Evolutionary conservation across 1,139 yeast species (phyloP), one percentile per base, ranked within the genome.

Genomic region (Taiozyma sp.): DNA sequence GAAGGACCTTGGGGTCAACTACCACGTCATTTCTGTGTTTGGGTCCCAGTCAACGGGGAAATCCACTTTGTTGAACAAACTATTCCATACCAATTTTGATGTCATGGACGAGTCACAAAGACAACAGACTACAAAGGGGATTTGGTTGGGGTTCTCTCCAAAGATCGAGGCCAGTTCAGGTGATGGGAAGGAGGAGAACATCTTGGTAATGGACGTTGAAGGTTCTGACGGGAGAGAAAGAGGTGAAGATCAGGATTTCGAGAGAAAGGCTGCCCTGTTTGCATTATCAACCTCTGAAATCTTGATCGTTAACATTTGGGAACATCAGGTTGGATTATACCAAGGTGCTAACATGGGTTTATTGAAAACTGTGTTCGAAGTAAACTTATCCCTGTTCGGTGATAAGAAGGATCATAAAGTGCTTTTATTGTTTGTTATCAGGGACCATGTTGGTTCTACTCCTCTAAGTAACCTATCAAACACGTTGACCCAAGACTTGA

Each of bases 281-380:
- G 98, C 99, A 0, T 73, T 93, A 54, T 82, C 98, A 8, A 91
- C 97, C 0, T 83, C 95, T 19, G 99, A 93, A 64, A 83, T 91
- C 3, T 75, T 93, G 61, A 90, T 93, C 55, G 85, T 93, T 49
- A 93, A 93, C 68, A 82, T 93, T 66, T 93, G 99, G 98, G 99
- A 93, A 67, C 88, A 89, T 59, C 99, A 93, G 67, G 91, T 93
- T 50, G 99, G 99, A 6, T 75, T 95, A 48, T 93, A 93, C 65
- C 98, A 93, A 66, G 99, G 99, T 46, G 97, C 98, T 28, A 93
- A 93, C 63, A 87, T 93, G 97, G 99, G 95, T 1, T 72, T 93
- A 48, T 75, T 93, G 59, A 91, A 90, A 65, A 93, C 99, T 0
- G 99, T 93, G 4, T 91, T 93, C 70, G 99, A 93, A 65, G 99